Evolutionary conservation across 805 yeast species (phyloP), one percentile per base, ranked within the genome.

Genomic region (Phaffomyces thermotolerans): DNA sequence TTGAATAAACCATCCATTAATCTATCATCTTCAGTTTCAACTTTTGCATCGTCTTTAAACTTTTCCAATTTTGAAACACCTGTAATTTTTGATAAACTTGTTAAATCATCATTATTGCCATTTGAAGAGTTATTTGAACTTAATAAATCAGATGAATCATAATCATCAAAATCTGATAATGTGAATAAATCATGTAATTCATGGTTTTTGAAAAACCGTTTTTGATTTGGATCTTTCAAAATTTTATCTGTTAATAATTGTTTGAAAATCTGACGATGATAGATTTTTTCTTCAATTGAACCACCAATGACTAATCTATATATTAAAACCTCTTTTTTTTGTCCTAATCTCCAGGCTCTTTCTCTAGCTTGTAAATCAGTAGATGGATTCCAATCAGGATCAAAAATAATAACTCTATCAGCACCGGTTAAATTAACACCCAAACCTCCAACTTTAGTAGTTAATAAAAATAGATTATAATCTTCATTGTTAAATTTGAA

Each of bases 341-440:
- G 99, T 1, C 99, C 99, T 49, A 91, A 71, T 51, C 99, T 71
- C 98, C 98, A 93, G 0, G 98, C 97, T 39, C 99, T 67, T 60
- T 91, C 99, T 47, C 98, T 71, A 0, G 99, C 99, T 63, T 91
- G 99, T 47, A 90, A 73, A 66, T 91, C 99, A 0, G 98, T 93
- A 1, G 96, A 88, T 1, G 99, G 99, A 57, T 91, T 91, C 99
- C 99, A 91, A 63, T 93, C 98, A 0, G 99, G 99, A 57, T 91
- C 99, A 59, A 76, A 91, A 14, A 91, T 91, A 20, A 91, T 87
- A 12, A 91, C 96, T 37, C 98, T 67, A 52, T 89, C 89, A 0
- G 99, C 98, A 4, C 98, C 98, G 0, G 96, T 91, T 37, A 91
- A 62, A 60, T 91, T 91, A 2, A 91, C 86, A 18, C 99, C 99